Base-by-base conservation (phyloP, 257 asterid genomes). In the Paulownia fortunei region DNA sequence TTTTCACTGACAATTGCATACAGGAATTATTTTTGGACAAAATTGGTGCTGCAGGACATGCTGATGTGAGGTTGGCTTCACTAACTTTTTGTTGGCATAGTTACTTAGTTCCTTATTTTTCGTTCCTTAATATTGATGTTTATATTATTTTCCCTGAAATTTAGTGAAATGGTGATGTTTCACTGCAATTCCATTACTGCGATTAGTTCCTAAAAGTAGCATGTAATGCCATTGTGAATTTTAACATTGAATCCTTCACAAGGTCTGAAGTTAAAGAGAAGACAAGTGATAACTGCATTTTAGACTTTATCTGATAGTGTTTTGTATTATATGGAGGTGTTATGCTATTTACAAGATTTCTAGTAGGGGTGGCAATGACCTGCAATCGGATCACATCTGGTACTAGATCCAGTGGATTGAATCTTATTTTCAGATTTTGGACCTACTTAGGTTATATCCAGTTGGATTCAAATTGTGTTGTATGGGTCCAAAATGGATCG, bases 1-100 rank as follows among this genome's bases (percentile, higher is more conserved):
- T 69, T 83, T 80, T 77, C 68, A 54, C 41, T 58, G 71, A 81
- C 65, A 67, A 65, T 82, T 79, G 64, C 76, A 60, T 65, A 56
- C 96, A 96, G 97, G 99, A 93, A 80, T 68, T 96, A 62, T 84
- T 96, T 72, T 65, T 91, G 88, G 86, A 87, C 55, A 85, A 87
- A 81, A 82, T 83, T 79, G 93, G 84, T 55, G 77, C 85, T 72
- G 84, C 84, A 6, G 95, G 83, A 79, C 82, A 61, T 70, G 87
- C 82, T 47, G 81, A 80, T 80, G 85, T 84, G 83, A 89, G 97
- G 98, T 93, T 73, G 81, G 83, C 32, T 82, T 71, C 69, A 59
- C 68, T 49, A 49, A 34, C 58, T 37, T 52, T 76, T 54, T 42
- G 6, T 23, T 49, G 65, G 27, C 18, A n/a, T 26, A 61, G 62